phyloP scores from a whole-genome alignment of 2,329 filamentous ascomycete genomes.

The Pyricularia pennisetigena region DNA sequence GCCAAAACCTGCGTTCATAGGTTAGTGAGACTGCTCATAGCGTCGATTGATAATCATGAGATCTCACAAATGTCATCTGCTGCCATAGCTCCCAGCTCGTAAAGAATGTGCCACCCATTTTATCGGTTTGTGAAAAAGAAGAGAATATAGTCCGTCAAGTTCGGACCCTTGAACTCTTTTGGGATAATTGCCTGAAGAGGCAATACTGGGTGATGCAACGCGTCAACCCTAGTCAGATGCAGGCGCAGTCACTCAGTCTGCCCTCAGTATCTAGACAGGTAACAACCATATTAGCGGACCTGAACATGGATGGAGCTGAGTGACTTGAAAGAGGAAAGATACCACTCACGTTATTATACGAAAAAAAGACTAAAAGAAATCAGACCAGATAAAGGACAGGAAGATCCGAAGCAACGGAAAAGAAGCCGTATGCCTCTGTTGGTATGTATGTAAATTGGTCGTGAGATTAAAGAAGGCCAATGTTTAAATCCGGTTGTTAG shows the following conservation, averaged over 20 bases:
- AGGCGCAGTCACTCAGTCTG: not conserved
- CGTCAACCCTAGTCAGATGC: not conserved
- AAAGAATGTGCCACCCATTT: conserved; percentile 45
- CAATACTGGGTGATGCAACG: not conserved
- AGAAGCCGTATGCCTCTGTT: not conserved
- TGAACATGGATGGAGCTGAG: not conserved
- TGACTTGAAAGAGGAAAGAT: not conserved
- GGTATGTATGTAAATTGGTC: not conserved
- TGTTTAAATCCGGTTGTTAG: not conserved
- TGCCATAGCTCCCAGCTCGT: conserved; percentile 71
- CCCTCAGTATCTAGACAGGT: not conserved
- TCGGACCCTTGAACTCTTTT: not conserved
- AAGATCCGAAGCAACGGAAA: not conserved
- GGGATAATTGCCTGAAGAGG: not conserved
- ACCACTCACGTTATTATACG: not conserved
- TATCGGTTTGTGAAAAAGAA: conserved; percentile 6
- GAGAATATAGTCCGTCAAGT: not conserved
- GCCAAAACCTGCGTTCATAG: conserved; percentile 53
- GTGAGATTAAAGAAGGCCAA: not conserved
- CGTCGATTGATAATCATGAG: not conserved
- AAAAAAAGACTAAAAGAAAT: not conserved
- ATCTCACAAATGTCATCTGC: conserved; percentile 78
- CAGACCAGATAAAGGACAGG: not conserved
- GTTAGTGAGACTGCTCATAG: conserved; percentile 5
- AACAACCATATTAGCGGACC: not conserved